Evolutionary conservation across 441 rosid species (phyloP).

Genomic region (Theobroma grandiflorum): DNA sequence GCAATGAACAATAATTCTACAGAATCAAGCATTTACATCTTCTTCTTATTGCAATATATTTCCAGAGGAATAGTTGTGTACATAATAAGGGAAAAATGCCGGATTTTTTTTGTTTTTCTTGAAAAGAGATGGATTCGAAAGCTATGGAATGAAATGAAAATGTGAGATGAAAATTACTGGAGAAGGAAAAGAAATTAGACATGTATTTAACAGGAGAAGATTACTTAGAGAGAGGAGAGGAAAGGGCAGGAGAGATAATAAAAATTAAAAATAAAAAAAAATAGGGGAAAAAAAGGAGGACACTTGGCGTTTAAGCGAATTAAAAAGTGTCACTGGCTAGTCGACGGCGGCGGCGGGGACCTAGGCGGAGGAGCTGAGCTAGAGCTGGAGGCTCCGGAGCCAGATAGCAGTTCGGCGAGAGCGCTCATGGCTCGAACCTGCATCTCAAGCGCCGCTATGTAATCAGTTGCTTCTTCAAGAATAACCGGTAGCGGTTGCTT

Average conservation of each 20-base stretch:
- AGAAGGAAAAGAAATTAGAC: slow-evolving; percentile 8
- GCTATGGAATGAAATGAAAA: background rate
- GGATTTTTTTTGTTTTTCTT: background rate
- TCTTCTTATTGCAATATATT: background rate
- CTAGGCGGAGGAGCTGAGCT: slow-evolving; percentile 33
- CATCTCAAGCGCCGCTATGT: slow-evolving; percentile 98
- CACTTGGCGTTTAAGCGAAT: slow-evolving; percentile 42
- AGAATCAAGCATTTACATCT: background rate
- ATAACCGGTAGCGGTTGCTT: slow-evolving; percentile 87
- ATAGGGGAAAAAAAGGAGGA: slow-evolving; percentile 26
- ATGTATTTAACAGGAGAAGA: slow-evolving; percentile 46
- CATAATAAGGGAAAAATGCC: background rate
- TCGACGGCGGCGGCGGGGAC: slow-evolving; percentile 1
- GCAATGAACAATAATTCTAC: background rate
- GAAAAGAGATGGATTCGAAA: background rate
- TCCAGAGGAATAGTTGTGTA: background rate
- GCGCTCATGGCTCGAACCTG: slow-evolving; percentile 88
- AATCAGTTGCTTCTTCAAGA: slow-evolving; percentile 91
- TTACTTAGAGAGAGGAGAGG: slow-evolving; percentile 25
- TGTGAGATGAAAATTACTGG: background rate
- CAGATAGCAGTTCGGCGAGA: slow-evolving; percentile 64
- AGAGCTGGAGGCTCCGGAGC: slow-evolving; percentile 37
- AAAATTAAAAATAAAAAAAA: slow-evolving; percentile 16
- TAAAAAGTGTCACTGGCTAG: slow-evolving; percentile 38
- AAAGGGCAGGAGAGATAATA: slow-evolving; percentile 15